Evolutionary conservation across 2,329 filamentous ascomycete species (phyloP), one percentile per base, ranked within the genome.

Genomic region (Aspergillus neoniger): DNA sequence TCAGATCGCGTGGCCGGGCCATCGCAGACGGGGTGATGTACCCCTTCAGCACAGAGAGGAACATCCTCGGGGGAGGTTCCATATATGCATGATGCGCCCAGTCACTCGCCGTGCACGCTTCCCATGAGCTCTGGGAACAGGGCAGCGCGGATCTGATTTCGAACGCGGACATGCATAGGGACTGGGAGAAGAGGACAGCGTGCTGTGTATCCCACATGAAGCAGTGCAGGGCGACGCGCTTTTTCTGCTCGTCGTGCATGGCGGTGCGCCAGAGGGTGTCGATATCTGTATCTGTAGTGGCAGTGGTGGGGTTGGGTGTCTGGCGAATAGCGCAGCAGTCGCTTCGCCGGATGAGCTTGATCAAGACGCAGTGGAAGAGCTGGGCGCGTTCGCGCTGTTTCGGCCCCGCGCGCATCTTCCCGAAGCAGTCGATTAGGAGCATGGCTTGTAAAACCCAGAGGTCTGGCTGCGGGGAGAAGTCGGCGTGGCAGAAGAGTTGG

Each of bases 171-270:
- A 88, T 88, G 72, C 86, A 88, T 0, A 88, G 78, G 4, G 84
- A 86, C 67, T 88, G 86, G n/a, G 84, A 87, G 69, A 88, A 88
- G 0, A 88, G 76, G 0, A 88, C 84, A 0, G 86, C 85, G 61
- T 88, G 85, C 57, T 88, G 85, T 0, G 85, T 86, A 64, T 88
- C 86, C 86, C 86, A 88, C 77, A 88, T 84, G 69, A 88, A 89
- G 67, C 85, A 88, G 5, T 86, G 76, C 41, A 87, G 79, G 0
- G 85, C 84, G 0, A 86, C 73, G 75, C 85, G 80, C 71, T 87
- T 87, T 59, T 84, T 84, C 62, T 86, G 83, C 66, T 88, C 85
- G 1, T 79, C 76, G 48, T 84, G 79, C 3, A 82, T 81, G 75
- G 83, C 85, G n/a, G 72, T 73, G 47, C 73, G 75, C 85, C 85